Evolutionary conservation across 352 stramenopile genomes (phyloP).

Genomic region (Pythium rhizo-oryzae): DNA sequence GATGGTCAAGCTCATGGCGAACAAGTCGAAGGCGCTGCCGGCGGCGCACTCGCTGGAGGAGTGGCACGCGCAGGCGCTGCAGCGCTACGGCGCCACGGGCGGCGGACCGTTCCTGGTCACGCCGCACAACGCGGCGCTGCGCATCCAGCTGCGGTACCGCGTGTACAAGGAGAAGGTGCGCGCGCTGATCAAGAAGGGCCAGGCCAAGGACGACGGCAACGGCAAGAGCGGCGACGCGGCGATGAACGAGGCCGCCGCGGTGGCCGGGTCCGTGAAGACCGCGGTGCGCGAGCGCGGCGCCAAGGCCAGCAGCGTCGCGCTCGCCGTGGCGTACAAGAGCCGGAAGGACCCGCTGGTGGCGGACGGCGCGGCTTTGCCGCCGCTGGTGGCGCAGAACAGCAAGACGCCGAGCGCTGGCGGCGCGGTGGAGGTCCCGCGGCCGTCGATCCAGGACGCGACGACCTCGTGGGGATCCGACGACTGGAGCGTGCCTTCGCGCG

Average conservation of each 20-base stretch:
- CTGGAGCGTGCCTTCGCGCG: constrained; percentile 18
- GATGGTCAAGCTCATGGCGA: constrained; percentile 46
- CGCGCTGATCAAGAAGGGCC: constrained; percentile 57
- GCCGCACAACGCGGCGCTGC: constrained; percentile 47
- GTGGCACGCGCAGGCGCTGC: constrained; percentile 39
- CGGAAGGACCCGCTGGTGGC: constrained; percentile 21
- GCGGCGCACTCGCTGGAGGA: constrained; percentile 43
- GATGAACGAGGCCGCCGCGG: constrained; percentile 17
- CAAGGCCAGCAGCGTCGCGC: constrained; percentile 60
- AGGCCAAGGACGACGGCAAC: constrained; percentile 35
- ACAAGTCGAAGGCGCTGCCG: constrained; percentile 44
- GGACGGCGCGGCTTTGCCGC: not conserved
- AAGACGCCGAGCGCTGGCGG: not conserved
- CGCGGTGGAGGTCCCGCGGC: constrained; percentile 4
- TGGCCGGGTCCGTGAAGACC: constrained; percentile 28
- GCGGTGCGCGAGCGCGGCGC: constrained; percentile 39
- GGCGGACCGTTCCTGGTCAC: constrained; percentile 38
- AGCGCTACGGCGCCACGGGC: constrained; percentile 25
- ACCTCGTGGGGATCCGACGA: constrained; percentile 16
- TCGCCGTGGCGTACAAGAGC: constrained; percentile 52
- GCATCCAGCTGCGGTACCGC: constrained; percentile 77
- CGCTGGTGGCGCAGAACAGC: constrained; percentile 12
- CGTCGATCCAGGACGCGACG: constrained; percentile 23
- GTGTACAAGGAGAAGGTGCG: constrained; percentile 74
- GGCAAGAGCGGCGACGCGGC: constrained; percentile 17